These are phyloP conservation scores for Botrytis pseudocinerea DNA, from an alignment of 2,329 filamentous ascomycete genomes.

Conservation along the genomic window DNA sequence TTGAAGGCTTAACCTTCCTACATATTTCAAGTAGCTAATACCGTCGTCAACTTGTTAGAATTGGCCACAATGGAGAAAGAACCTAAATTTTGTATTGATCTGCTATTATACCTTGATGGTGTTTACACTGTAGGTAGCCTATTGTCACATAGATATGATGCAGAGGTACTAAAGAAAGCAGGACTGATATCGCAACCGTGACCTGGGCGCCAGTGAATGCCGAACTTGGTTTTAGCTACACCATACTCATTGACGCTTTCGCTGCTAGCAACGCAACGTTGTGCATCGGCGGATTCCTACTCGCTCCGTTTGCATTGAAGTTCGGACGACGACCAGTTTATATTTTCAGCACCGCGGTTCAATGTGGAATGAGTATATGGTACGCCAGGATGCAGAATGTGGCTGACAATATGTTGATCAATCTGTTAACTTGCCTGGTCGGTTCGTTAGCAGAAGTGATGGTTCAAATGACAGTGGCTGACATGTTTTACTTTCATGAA, in stretches of 20 bases:
- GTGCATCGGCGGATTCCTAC: not conserved
- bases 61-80: not conserved
- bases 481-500: not conserved
- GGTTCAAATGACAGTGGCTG: not conserved
- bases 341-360: not conserved
- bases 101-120: not conserved
- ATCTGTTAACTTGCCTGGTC: not conserved
- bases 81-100: not conserved
- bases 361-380: slow-evolving; percentile 2
- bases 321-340: not conserved
- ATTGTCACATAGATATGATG: not conserved
- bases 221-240: not conserved
- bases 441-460: not conserved
- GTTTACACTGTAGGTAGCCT: not conserved
- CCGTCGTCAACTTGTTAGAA: not conserved
- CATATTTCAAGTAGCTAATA: not conserved
- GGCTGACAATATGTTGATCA: not conserved
- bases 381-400: not conserved
- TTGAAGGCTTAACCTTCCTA: not conserved
- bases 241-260: not conserved
- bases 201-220: not conserved
- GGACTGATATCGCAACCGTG: not conserved
- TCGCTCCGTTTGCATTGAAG: not conserved
- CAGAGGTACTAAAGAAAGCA: not conserved
- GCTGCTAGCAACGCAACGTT: not conserved